Conservation (phyloP, 2,329 filamentous ascomycete genomes). For the Fusarium liriodendri region DNA sequence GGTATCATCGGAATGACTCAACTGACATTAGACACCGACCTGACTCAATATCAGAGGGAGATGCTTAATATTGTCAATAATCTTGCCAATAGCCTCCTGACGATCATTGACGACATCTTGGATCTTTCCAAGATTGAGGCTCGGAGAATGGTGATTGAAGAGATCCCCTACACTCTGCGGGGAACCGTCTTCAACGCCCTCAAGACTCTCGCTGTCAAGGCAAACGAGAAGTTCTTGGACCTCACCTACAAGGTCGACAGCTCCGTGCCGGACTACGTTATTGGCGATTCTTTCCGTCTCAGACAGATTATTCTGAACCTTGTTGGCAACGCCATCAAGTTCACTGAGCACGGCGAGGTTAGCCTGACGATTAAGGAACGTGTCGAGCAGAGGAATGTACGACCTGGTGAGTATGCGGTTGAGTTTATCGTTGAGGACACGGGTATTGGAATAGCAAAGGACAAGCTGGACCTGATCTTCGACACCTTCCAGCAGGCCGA, state of each 20-base stretch:
- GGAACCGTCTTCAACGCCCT: slow-evolving; percentile 97
- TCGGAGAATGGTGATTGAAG: slow-evolving; percentile 97
- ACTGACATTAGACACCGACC: slow-evolving; percentile 91
- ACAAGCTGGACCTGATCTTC: slow-evolving; percentile 97
- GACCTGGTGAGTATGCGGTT: slow-evolving; percentile 85
- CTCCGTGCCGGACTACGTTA: slow-evolving; percentile 92
- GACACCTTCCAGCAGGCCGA: slow-evolving; percentile 99
- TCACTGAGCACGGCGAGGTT: slow-evolving; percentile 96
- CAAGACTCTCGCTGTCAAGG: slow-evolving; percentile 96
- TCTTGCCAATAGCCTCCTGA: slow-evolving; percentile 92
- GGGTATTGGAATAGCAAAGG: slow-evolving; percentile 93
- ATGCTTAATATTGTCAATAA: slow-evolving; percentile 99
- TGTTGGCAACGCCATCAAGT: slow-evolving; percentile 98
- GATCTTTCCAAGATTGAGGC: slow-evolving; percentile 89
- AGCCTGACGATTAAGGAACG: slow-evolving; percentile 86
- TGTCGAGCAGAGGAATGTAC: slow-evolving; percentile 72
- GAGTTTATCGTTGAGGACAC: slow-evolving; percentile 97
- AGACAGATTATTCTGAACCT: slow-evolving; percentile 97
- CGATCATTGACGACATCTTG: slow-evolving; percentile 90
- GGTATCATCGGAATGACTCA: slow-evolving; percentile 99
- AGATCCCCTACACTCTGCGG: slow-evolving; percentile 94
- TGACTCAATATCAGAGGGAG: slow-evolving; percentile 95
- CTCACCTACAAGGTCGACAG: slow-evolving; percentile 94
- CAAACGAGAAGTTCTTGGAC: slow-evolving; percentile 94
- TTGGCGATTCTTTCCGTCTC: slow-evolving; percentile 95